Evolutionary conservation across 805 yeast genomes (phyloP), one percentile per base, ranked within the genome.

Genomic region (Lachancea fermentati): DNA sequence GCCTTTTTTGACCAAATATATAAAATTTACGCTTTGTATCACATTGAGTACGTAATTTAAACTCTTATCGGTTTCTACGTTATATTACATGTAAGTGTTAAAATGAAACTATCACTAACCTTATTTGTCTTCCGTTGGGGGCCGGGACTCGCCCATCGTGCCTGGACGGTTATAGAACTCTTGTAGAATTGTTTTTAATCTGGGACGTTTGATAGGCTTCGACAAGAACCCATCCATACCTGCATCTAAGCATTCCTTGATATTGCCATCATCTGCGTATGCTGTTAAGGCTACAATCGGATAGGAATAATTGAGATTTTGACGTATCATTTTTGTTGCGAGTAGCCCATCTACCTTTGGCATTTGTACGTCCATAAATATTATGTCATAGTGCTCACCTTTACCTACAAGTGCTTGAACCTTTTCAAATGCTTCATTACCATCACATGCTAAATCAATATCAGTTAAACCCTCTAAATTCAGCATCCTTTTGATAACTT

Each of bases 341-440:
- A 78, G 69, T 22, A 89, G 65, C 2, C 98, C 98, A 58, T 91
- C 97, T 49, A 88, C 71, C 52, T 78, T 81, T 4, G 97, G 97
- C 97, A 89, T 91, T 63, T 91, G 97, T 37, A 91, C 94, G 62
- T 91, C 98, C 98, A 91, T 91, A 57, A 91, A 85, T 2, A 93
- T 77, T 39, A 91, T 63, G 57, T 86, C 91, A 58, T 71, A 87
- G 12, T 58, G 53, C 7, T 66, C 66, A 12, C 62, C 62, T 2
- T 60, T 53, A 2, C 61, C 69, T 18, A 65, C 51, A 1, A 79
- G 65, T 25, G 69, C 71, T 45, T 75, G 69, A 2, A 87, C 79
- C 36, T 72, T 66, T 8, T 78, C 80, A 29, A 89, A 76, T 0
- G 97, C 97, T 46, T 89, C 96, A 26, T 77, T 77, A 14, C 98